A percentile compares a stretch with the other conserved stretches of the same genome.
These are phyloP conservation scores for Fagopyrum tataricum DNA, from an alignment of 148 eudicot species.

Conservation along the genomic window DNA sequence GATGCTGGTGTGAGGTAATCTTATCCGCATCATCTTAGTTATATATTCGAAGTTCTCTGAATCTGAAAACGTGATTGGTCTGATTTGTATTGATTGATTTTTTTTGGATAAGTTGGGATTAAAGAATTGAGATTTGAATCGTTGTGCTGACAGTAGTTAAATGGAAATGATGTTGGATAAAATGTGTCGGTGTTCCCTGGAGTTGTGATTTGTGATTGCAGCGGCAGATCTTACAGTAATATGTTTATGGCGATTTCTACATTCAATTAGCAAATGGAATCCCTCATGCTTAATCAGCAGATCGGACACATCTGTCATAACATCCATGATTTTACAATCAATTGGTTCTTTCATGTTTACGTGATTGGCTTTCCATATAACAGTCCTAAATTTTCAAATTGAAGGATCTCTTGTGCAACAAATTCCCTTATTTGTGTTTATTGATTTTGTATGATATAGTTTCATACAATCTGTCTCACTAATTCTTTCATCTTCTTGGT, in stretches of 20 bases:
- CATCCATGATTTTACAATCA: background rate
- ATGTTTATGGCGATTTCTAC: background rate
- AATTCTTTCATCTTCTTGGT: background rate
- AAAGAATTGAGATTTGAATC: background rate
- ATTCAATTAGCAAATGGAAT: background rate
- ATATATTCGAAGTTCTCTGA: background rate
- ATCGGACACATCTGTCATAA: background rate
- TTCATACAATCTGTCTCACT: background rate
- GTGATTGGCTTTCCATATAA: too few species aligned
- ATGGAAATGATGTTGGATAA: background rate
- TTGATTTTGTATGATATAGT: background rate
- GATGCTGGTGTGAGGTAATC: constrained; percentile 61
- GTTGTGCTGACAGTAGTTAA: background rate
- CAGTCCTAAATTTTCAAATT: background rate
- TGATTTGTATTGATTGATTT: background rate
- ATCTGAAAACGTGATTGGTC: background rate
- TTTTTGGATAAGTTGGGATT: background rate
- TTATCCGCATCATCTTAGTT: background rate
- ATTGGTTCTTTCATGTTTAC: background rate
- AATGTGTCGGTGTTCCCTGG: background rate
- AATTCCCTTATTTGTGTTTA: background rate
- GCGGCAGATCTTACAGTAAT: background rate
- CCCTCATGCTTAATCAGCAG: background rate
- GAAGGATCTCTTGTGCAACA: background rate
- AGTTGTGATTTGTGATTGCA: background rate